Percentiles rank a stretch among this genome's conserved stretches.
Conservation (phyloP, 805 yeast genomes). For the Saccharomycopsis selenospora region DNA sequence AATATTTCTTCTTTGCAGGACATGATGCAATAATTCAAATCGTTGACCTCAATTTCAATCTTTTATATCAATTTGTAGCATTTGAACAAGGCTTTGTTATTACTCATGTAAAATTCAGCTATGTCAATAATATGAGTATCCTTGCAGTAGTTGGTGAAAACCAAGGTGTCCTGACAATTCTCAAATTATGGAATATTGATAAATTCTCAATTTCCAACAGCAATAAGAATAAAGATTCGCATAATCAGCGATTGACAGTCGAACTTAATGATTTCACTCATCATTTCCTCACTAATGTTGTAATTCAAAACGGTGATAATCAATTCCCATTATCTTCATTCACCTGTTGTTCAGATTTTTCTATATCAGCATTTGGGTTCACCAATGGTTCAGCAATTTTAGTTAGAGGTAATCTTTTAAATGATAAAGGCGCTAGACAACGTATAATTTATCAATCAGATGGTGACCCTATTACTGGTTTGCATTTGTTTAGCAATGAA, state of each 20-base stretch:
- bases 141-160: constrained; percentile 69
- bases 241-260: too few relatives aligned
- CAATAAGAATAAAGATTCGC: constrained; percentile 13
- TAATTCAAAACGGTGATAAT: constrained; percentile 64
- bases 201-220: constrained; percentile 35
- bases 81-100: constrained; percentile 61
- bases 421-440: constrained; percentile 89
- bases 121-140: constrained; percentile 33
- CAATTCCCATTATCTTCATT: constrained; percentile 65
- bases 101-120: constrained; percentile 45
- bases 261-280: constrained; percentile 37
- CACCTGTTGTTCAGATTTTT: constrained; percentile 44
- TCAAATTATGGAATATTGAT: constrained; percentile 69
- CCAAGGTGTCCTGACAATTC: constrained; percentile 59
- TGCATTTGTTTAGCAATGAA: constrained; percentile 40
- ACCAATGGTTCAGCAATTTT: constrained; percentile 78
- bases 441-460: constrained; percentile 63
- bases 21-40: constrained; percentile 48
- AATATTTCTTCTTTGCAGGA: constrained; percentile 54
- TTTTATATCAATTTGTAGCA: constrained; percentile 49
- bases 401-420: constrained; percentile 77
- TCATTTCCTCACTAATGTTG: constrained; percentile 45
- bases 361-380: constrained; percentile 68
- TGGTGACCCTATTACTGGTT: constrained; percentile 73
- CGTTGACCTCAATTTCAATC: constrained; percentile 42